Evolutionary conservation across 2,329 filamentous ascomycete species (phyloP).

Genomic region (Fusarium scirpi): DNA sequence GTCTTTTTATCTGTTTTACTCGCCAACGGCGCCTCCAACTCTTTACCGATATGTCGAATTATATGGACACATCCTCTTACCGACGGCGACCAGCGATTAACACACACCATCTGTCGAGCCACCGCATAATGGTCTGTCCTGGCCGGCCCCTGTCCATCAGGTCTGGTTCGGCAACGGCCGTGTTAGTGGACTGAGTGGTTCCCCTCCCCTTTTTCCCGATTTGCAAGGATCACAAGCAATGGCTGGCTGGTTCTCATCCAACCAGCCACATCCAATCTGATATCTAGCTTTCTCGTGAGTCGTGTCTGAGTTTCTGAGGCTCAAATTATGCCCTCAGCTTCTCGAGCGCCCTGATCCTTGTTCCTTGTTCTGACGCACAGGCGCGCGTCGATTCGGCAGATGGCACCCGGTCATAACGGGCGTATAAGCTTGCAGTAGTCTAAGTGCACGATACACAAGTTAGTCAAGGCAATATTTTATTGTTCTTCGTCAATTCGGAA

Average conservation of each 20-base stretch:
- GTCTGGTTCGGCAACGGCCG: constrained; percentile 41
- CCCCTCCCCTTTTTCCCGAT: constrained; percentile 27
- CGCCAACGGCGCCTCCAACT: not conserved
- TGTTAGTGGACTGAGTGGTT: constrained; percentile 38
- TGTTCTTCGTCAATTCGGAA: not conserved
- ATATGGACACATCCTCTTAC: constrained; percentile 31
- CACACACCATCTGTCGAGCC: constrained; percentile 33
- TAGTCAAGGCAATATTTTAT: not conserved
- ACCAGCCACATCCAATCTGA: constrained; percentile 30
- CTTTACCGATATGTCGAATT: constrained; percentile 1
- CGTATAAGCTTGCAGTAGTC: constrained; percentile 28
- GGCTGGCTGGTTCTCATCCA: constrained; percentile 18
- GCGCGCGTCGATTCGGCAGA: constrained; percentile 31
- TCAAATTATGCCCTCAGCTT: constrained; percentile 5
- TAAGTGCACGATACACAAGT: constrained; percentile 1
- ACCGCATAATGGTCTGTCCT: constrained; percentile 37
- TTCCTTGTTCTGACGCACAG: constrained; percentile 25
- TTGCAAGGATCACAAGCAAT: constrained; percentile 22
- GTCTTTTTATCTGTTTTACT: constrained; percentile 4
- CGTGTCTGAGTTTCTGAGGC: constrained; percentile 6
- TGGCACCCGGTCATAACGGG: constrained; percentile 12
- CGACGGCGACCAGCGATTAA: constrained; percentile 10
- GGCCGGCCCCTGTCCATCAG: constrained; percentile 29
- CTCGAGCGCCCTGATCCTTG: constrained; percentile 27
- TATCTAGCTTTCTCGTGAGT: constrained; percentile 14